phyloP scores from a whole-genome alignment of 2,329 filamentous ascomycete species.

The Aspergillus tubingensis region DNA sequence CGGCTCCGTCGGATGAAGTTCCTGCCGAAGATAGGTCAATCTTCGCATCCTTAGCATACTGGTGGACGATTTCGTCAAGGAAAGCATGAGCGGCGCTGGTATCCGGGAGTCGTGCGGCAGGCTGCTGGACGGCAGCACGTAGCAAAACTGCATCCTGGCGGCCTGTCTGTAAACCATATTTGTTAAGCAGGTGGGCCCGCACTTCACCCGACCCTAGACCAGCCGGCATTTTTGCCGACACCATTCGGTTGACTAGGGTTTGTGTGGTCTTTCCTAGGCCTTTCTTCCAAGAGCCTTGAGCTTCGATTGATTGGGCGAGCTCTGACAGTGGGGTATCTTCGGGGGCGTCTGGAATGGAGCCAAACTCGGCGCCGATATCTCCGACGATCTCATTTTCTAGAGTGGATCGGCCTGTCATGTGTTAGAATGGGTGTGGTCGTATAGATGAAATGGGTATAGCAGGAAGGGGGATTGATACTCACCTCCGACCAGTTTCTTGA shows the following conservation, averaged over 20 bases:
- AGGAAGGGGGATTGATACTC: not conserved
- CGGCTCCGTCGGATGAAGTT: not conserved
- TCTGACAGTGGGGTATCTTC: slow-evolving; percentile 8
- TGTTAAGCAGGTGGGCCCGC: not conserved
- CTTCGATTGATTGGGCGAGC: slow-evolving; percentile 1
- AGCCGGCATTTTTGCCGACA: slow-evolving; percentile 11
- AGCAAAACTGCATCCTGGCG: slow-evolving; percentile 10
- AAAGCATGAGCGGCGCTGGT: not conserved
- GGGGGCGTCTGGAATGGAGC: slow-evolving; percentile 6
- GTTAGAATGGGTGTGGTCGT: not conserved
- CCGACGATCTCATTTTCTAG: slow-evolving; percentile 12
- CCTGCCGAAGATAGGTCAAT: not conserved
- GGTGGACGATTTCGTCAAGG: not conserved
- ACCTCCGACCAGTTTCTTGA: slow-evolving; percentile 1
- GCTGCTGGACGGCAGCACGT: not conserved
- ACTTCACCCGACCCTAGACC: not conserved
- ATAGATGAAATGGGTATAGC: not conserved
- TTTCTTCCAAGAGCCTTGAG: slow-evolving; percentile 4
- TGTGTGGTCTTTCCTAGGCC: slow-evolving; percentile 3
- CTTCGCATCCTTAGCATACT: not conserved
- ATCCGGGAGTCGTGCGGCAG: not conserved
- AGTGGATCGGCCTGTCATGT: slow-evolving; percentile 2
- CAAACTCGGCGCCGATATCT: slow-evolving; percentile 9
- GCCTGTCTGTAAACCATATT: slow-evolving; percentile 1
- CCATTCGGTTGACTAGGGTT: slow-evolving; percentile 5